Evolutionary conservation across 225 moss, liverwort and hornwort genomes (phyloP), one percentile per base, ranked within the genome.

Genomic region (Bryum argenteum): DNA sequence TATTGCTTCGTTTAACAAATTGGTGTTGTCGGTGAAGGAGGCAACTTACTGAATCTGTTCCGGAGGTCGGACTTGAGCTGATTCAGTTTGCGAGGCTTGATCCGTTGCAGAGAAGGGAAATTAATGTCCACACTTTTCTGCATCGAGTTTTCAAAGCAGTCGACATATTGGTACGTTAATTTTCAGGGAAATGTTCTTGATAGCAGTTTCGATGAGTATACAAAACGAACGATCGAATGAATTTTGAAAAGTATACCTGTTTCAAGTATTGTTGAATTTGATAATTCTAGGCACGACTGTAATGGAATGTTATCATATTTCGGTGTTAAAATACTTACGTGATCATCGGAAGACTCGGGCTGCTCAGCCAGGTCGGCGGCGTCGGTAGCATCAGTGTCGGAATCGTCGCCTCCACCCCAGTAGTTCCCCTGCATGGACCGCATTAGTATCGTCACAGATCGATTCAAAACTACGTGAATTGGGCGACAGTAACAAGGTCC

Each of bases 81-180:
- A 38, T 41, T 82, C 10, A 79, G n/a, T 64, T 75, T 82, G 3
- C 45, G 38, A 26, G 67, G 1, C 37, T 71, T 75, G 69, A 75
- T 63, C 21, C 63, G 63, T 0, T 11, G 13, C 6, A 82, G 71
- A 1, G 63, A 58, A 20, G 79, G 82, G 54, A 67, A 63, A 12
- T 71, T 3, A 26, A 82, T 79, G 1, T 79, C 75, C 3, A 82
- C 71, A 21, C 71, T 45, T 68, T 45, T 82, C 82, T 82, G 79
- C 26, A 44, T 39, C 15, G 9, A 54, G 11, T 17, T 33, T 33
- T 33, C 5, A 6, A 33, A 6, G 5, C 33, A 5, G 0, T 33
- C 33, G 5, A 33, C 7, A 33, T 0, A 5, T 28, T 33, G 7
- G 33, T 33, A 33, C 3, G 5, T 33, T 33, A n/a, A n/a, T 33